These are phyloP conservation scores for Zasmidium cellare DNA, from an alignment of 2,329 filamentous ascomycete genomes.

Conservation along the genomic window DNA sequence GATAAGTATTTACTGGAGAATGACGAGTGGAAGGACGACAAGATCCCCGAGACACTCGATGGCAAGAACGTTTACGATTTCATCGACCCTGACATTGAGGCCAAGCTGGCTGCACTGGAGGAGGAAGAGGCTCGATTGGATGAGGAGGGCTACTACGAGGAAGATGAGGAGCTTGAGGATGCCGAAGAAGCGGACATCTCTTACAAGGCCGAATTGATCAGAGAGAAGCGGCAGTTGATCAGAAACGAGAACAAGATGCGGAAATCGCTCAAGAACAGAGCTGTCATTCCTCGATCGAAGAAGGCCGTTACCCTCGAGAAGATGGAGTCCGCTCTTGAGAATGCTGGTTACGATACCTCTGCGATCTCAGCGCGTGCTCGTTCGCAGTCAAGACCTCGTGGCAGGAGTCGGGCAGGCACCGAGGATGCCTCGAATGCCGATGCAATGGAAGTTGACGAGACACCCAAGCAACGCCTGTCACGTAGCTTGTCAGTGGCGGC, in stretches of 20 bases:
- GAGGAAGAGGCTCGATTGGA: slow-evolving; percentile 94
- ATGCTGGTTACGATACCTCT: slow-evolving; percentile 80
- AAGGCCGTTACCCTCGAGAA: slow-evolving; percentile 80
- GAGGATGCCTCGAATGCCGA: slow-evolving; percentile 46
- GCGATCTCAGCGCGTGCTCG: slow-evolving; percentile 73
- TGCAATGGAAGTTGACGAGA: slow-evolving; percentile 68
- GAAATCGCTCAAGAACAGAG: slow-evolving; percentile 96
- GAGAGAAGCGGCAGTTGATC: slow-evolving; percentile 90
- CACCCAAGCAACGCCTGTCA: slow-evolving; percentile 43
- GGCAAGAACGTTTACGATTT: slow-evolving; percentile 98
- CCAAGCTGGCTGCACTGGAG: slow-evolving; percentile 86
- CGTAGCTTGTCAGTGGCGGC: slow-evolving; percentile 65
- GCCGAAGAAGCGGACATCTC: slow-evolving; percentile 83
- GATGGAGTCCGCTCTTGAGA: slow-evolving; percentile 82
- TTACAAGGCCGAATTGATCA: slow-evolving; percentile 91
- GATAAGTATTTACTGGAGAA: slow-evolving; percentile 84
- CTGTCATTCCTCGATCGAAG: slow-evolving; percentile 81
- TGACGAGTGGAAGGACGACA: slow-evolving; percentile 93
- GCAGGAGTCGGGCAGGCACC: slow-evolving; percentile 64
- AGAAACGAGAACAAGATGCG: slow-evolving; percentile 93
- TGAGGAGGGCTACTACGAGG: slow-evolving; percentile 90
- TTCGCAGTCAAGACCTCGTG: slow-evolving; percentile 65
- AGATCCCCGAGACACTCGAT: slow-evolving; percentile 88
- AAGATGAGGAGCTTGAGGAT: slow-evolving; percentile 74
- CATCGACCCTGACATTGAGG: slow-evolving; percentile 93